A percentile compares a stretch with the other conserved stretches of the same genome.
Evolutionary conservation across 2,329 filamentous ascomycete genomes (phyloP).

Genomic region (Venturia effusa): DNA sequence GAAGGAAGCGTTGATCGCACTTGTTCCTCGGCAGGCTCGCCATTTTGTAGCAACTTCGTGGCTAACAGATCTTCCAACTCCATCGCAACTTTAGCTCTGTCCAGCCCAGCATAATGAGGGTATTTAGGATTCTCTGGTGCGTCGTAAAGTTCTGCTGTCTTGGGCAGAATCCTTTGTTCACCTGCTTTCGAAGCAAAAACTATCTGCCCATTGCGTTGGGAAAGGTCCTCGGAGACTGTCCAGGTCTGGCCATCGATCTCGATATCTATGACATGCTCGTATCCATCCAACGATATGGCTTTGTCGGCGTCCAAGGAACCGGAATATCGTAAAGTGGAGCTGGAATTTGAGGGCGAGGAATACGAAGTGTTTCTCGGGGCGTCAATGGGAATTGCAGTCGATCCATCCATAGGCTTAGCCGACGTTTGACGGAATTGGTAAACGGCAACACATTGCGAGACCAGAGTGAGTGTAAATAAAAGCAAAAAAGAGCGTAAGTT

Average conservation of each 20-base stretch:
- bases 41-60: constrained; percentile 2
- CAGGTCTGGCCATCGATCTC: neutral
- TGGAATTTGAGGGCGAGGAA: neutral
- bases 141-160: constrained; percentile 1
- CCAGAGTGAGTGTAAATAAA: neutral
- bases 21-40: constrained; percentile 9
- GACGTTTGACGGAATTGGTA: neutral
- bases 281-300: neutral
- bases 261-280: neutral
- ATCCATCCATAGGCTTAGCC: neutral
- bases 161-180: neutral
- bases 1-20: constrained; percentile 8
- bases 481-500: neutral
- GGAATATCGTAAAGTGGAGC: neutral
- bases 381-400: neutral
- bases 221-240: constrained; percentile 3
- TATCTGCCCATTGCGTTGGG: neutral
- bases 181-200: constrained; percentile 4
- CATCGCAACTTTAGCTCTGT: constrained; percentile 2
- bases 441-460: neutral
- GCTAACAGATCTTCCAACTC: constrained; percentile 8
- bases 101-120: constrained; percentile 6
- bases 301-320: neutral
- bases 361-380: neutral
- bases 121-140: neutral